Base-by-base conservation (phyloP, 495 filamentous ascomycete genomes). In the Neurospora sp. region DNA sequence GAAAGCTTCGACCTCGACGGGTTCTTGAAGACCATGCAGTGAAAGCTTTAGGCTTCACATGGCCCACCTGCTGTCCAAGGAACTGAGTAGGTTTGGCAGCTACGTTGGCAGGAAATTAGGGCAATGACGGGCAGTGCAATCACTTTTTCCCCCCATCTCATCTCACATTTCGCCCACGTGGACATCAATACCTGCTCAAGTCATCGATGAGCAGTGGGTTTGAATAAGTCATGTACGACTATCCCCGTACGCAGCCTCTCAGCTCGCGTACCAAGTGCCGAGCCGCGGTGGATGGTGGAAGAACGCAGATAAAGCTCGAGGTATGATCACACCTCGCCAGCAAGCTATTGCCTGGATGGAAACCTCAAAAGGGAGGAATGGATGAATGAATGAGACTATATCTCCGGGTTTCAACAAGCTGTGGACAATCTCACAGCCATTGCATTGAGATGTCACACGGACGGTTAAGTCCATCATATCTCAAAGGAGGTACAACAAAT, bases 1-100 rank as follows among this genome's bases (percentile, higher is more conserved):
- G 95, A 98, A 83, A 94, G 96, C 81, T 99, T 97, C 78, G 92
- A 97, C 79, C 82, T 99, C 74, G 94, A 96, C 76, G 93, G 92
- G 2, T 99, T 97, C 84, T 84, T 98, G 82, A 91, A 90, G 75
- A 93, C 86, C 65, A 97, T 99, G 93, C 92, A 93, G 79, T 85
- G 75, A 76, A 70, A 6, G 27, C 40, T 16, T 27, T 1, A 20
- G 8, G 22, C 37, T 37, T 35, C 35, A 37, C 4, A 0, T 16
- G 10, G 40, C 61, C 37, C 40, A 38, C 0, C 7, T 17, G 27
- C 53, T 35, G 14, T 65, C 14, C 3, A 35, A 65, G 0, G 14
- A 2, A 70, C 31, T 53, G 38, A 31, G 14, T 48, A 12, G 27
- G 35, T 35, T 1, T 12, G 27, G 20, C 35, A 37, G 35, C 35